Base-by-base conservation (phyloP, 306 rosid species). In the Prunus armeniaca region DNA sequence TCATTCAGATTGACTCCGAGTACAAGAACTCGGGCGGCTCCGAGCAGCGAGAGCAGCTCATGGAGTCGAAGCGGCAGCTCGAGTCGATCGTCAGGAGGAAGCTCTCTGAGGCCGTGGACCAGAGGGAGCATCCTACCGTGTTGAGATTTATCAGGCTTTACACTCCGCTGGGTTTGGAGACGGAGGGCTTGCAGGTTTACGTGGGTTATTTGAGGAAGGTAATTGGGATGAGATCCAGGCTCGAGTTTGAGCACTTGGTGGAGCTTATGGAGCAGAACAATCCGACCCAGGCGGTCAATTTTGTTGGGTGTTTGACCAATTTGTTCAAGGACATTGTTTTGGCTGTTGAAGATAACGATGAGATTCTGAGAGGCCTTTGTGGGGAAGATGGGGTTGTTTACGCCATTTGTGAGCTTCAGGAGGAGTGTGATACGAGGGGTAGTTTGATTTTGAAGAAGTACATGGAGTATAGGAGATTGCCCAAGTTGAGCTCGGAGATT, bases 331-430 rank as follows among this genome's bases (percentile, higher is more conserved):
- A 95, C 65, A 84, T 95, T 60, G 95, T 92, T 30, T 69, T 92
- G 86, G 99, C 97, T 0, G 71, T 95, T 69, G 97, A 95, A 65
- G 97, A 95, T 78, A 95, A 95, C 60, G 79, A 85, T 73, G 93
- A 82, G 77, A 90, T 95, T 73, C 78, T 92, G 88, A 85, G 92
- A 74, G 87, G 92, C 67, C 86, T 95, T 12, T 95, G 99, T 58
- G 97, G 97, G 2, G 99, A 95, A 78, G 99, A 95, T 82, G 99
- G 99, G 9, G 83, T 95, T 69, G 99, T 91, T 13, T 95, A 95
- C 51, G 97, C 97, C 2, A 91, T 95, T 55, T 92, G 97, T 50
- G 99, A 95, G 86, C 97, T 95, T 54, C 99, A 95, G 61, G 99
- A 92, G 86, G 99, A 92, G 77, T 95, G 97, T 79, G 97, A 95